These are phyloP conservation scores for Colletotrichum salicis DNA, from an alignment of 2,329 filamentous ascomycete species.

Conservation along the genomic window DNA sequence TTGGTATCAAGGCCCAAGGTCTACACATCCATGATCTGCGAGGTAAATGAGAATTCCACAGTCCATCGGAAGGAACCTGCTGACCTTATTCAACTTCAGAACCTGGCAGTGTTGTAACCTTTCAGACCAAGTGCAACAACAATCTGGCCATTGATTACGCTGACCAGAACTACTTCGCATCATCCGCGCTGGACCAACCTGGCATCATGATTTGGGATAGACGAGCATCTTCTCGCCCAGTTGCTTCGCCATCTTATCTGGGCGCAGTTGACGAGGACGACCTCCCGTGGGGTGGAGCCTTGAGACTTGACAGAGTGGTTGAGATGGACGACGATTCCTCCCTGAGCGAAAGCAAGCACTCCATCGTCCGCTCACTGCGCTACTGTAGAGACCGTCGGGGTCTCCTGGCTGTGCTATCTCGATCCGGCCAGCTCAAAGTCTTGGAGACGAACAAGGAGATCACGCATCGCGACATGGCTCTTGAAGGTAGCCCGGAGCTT, in stretches of 20 bases:
- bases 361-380: constrained; percentile 70
- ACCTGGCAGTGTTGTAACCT: constrained; percentile 64
- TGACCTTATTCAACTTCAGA: constrained; percentile 51
- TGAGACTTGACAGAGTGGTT: constrained; percentile 68
- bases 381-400: constrained; percentile 72
- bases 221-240: constrained; percentile 65
- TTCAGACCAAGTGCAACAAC: constrained; percentile 74
- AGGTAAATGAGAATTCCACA: constrained; percentile 57
- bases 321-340: constrained; percentile 63
- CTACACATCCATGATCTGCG: constrained; percentile 82
- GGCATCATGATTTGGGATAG: constrained; percentile 83
- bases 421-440: constrained; percentile 71
- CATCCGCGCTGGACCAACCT: constrained; percentile 79
- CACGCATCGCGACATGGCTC: constrained; percentile 50
- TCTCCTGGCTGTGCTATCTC: constrained; percentile 69
- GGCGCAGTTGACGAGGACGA: constrained; percentile 70
- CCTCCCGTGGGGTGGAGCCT: constrained; percentile 70
- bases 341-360: constrained; percentile 64
- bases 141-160: constrained; percentile 81
- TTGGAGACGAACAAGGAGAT: constrained; percentile 68
- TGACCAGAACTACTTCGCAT: constrained; percentile 86
- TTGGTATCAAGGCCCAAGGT: constrained; percentile 79
- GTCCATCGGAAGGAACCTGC: background rate
- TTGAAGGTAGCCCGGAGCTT: constrained; percentile 65
- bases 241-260: constrained; percentile 64